A percentile compares a stretch with the other conserved stretches of the same genome.
These are phyloP conservation scores for Clitoria ternatea DNA, from an alignment of 306 rosid species.

Conservation along the genomic window DNA sequence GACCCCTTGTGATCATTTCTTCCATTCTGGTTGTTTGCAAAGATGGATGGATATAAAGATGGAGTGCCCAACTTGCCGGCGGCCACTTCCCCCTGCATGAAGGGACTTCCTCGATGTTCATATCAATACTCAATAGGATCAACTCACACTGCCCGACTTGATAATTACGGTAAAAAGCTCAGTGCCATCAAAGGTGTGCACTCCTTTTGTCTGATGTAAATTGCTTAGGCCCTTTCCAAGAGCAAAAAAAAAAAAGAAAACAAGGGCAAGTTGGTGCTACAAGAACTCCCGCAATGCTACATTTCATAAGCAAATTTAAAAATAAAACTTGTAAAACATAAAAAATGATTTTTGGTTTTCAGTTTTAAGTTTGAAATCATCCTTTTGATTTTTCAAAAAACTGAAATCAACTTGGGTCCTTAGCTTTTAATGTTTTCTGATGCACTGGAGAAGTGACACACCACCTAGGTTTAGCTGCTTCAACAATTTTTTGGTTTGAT, in stretches of 20 bases:
- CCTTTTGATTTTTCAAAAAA: too few species aligned
- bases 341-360: too few species aligned
- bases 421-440: not conserved
- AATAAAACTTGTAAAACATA: too few species aligned
- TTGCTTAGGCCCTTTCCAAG: too few species aligned
- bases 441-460: not conserved
- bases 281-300: too few species aligned
- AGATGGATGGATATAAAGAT: conserved; percentile 99
- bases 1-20: conserved; percentile 97
- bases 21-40: conserved; percentile 95
- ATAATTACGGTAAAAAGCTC: conserved; percentile 45
- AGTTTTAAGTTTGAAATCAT: too few species aligned
- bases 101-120: conserved; percentile 35
- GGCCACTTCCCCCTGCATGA: conserved; percentile 84
- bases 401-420: too few species aligned
- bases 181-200: conserved; percentile 20
- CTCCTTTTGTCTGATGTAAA: not conserved
- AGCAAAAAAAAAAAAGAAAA: too few species aligned
- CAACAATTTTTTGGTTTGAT: conserved; percentile 7
- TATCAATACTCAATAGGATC: conserved; percentile 46
- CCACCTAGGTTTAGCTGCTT: not conserved
- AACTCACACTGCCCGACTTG: conserved; percentile 47
- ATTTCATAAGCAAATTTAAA: too few species aligned
- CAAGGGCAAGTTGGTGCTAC: too few species aligned
- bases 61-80: conserved; percentile 99